These are phyloP conservation scores for Panicum hallii DNA, from an alignment of 202 grass and related monocot species.

Conservation along the genomic window DNA sequence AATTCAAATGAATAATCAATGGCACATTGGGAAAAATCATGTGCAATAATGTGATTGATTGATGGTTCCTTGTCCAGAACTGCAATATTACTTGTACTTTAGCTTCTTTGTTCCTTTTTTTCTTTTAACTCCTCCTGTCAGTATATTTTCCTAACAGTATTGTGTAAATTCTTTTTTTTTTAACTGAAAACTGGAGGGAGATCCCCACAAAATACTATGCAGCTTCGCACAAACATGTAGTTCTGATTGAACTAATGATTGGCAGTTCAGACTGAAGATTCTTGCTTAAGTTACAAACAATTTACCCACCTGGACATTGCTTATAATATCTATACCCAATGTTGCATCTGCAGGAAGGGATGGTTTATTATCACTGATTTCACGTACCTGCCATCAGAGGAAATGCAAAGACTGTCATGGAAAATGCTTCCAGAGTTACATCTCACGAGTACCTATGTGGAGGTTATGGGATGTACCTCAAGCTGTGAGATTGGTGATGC, in stretches of 20 bases:
- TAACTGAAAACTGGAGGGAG: not conserved
- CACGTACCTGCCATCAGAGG: slow-evolving; percentile 49
- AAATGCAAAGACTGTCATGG: slow-evolving; percentile 12
- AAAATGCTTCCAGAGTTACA: slow-evolving; percentile 17
- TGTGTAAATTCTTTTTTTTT: not conserved
- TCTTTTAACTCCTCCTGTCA: not conserved
- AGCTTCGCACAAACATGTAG: not conserved
- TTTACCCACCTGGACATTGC: slow-evolving; percentile 52
- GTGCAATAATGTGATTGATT: not conserved
- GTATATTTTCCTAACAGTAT: not conserved
- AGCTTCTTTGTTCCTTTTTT: not conserved
- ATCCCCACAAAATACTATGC: not conserved
- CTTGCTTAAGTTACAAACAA: slow-evolving; percentile 19
- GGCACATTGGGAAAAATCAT: not conserved
- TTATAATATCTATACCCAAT: slow-evolving; percentile 46
- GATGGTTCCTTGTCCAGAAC: not conserved
- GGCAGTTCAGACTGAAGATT: not conserved
- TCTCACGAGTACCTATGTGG: not conserved
- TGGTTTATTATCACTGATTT: slow-evolving; percentile 34
- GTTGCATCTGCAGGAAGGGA: slow-evolving; percentile 17
- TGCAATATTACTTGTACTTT: not conserved
- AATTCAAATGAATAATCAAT: slow-evolving; percentile 11
- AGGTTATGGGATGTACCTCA: slow-evolving; percentile 40
- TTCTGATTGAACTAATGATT: not conserved
- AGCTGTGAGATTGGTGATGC: slow-evolving; percentile 19